A percentile compares a stretch with the other conserved stretches of the same genome.
Evolutionary conservation across 108 stramenopile genomes (phyloP).

Genomic region (Cyclotella baltica): DNA sequence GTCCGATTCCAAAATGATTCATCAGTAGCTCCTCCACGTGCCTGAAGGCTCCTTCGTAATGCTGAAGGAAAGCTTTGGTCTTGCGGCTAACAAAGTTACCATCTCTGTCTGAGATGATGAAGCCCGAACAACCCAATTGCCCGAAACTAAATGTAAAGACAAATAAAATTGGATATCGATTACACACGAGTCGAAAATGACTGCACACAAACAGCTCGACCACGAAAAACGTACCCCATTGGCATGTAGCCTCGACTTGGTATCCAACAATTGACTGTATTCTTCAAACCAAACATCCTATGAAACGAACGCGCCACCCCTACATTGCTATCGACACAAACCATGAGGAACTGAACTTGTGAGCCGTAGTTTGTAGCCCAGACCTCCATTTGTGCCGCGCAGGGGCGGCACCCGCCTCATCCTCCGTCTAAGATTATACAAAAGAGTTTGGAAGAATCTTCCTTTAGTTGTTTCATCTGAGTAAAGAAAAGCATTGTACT

Average conservation of each 20-base stretch:
- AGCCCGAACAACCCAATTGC: slow-evolving; percentile 66
- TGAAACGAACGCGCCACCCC: slow-evolving; percentile 49
- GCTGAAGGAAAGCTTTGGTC: slow-evolving; percentile 54
- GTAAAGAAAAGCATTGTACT: slow-evolving; percentile 23
- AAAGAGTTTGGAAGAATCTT: too few species aligned
- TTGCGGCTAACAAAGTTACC: slow-evolving; percentile 67
- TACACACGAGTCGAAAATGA: not conserved
- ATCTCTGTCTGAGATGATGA: slow-evolving; percentile 49
- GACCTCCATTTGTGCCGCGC: slow-evolving; percentile 61
- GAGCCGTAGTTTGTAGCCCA: slow-evolving; percentile 47
- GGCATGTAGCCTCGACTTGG: slow-evolving; percentile 56
- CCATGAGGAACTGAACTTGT: slow-evolving; percentile 54
- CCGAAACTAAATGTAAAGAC: slow-evolving; percentile 29
- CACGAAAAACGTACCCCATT: slow-evolving; percentile 52
- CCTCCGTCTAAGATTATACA: too few species aligned
- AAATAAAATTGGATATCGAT: not conserved
- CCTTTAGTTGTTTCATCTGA: too few species aligned
- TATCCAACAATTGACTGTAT: slow-evolving; percentile 44
- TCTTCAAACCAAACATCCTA: slow-evolving; percentile 43
- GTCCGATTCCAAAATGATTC: slow-evolving; percentile 16
- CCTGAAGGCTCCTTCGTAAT: slow-evolving; percentile 51
- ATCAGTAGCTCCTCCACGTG: slow-evolving; percentile 50
- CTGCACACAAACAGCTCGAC: not conserved
- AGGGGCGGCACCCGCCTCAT: slow-evolving; percentile 74
- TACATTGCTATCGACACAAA: slow-evolving; percentile 50